Evolutionary conservation across 2,329 filamentous ascomycete species (phyloP).

Genomic region (Paracamarosporium sp.): DNA sequence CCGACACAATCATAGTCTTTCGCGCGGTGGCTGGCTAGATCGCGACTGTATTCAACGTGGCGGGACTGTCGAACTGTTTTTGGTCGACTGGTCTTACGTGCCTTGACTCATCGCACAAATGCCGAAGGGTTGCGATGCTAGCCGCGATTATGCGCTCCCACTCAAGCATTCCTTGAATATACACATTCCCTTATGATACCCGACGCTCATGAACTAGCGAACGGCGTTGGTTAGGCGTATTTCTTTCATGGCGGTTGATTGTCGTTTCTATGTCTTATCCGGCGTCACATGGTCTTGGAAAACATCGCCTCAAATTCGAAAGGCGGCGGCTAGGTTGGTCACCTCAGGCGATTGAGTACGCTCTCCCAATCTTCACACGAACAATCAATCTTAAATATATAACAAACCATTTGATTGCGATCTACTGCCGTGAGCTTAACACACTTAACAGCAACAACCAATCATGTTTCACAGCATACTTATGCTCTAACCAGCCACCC

Average conservation of each 20-base stretch:
- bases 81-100: not conserved
- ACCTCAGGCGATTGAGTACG: not conserved
- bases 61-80: not conserved
- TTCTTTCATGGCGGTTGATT: not conserved
- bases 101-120: constrained; percentile 4
- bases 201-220: constrained; percentile 9
- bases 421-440: too few species aligned
- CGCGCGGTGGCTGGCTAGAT: constrained; percentile 6
- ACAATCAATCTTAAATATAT: not conserved
- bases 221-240: constrained; percentile 12
- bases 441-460: too few species aligned
- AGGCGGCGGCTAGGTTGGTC: not conserved
- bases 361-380: not conserved
- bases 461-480: too few species aligned
- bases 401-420: too few species aligned
- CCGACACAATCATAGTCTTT: constrained; percentile 16
- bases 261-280: not conserved
- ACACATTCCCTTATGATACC: constrained; percentile 14
- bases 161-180: constrained; percentile 1
- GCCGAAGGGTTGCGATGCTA: not conserved
- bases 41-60: not conserved
- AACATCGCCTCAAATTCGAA: not conserved
- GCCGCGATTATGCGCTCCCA: constrained; percentile 1
- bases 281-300: not conserved
- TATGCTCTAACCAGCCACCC: too few species aligned